A percentile compares a stretch with the other conserved stretches of the same genome.
Evolutionary conservation across 345 rosid species (phyloP).

Genomic region (Nephelium lappaceum): DNA sequence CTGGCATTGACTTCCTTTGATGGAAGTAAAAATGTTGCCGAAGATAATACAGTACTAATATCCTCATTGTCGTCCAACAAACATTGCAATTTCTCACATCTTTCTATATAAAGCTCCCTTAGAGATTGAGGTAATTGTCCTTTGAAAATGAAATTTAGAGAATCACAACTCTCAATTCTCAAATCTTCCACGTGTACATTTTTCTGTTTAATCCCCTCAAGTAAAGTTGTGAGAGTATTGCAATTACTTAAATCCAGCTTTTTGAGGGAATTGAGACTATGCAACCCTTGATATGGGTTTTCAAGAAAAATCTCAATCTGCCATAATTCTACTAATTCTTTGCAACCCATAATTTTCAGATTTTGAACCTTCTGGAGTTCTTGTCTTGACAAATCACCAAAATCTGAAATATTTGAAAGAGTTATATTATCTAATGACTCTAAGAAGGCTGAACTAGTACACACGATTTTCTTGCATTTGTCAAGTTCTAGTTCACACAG

Average conservation of each 20-base stretch:
- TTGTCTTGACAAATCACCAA: background rate
- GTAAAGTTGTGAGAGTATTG: background rate
- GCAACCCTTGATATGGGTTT: background rate
- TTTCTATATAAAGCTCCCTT: background rate
- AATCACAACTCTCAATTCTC: background rate
- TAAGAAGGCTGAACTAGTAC: background rate
- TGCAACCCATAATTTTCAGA: background rate
- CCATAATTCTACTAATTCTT: background rate
- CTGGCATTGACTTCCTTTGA: too few relatives aligned
- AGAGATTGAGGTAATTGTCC: background rate
- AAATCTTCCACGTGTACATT: background rate
- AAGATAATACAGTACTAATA: background rate
- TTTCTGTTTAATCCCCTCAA: too few relatives aligned
- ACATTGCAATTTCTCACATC: background rate
- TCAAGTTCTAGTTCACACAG: background rate
- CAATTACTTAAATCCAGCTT: background rate
- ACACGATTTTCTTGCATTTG: background rate
- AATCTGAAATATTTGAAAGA: background rate
- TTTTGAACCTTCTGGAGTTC: background rate
- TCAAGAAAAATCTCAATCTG: background rate
- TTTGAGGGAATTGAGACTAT: background rate
- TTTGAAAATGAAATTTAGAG: background rate
- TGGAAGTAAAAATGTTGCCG: too few relatives aligned
- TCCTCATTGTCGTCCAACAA: background rate
- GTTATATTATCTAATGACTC: background rate